Base-by-base conservation (phyloP, 805 yeast genomes). In the Candida pseudoglaebosa region DNA sequence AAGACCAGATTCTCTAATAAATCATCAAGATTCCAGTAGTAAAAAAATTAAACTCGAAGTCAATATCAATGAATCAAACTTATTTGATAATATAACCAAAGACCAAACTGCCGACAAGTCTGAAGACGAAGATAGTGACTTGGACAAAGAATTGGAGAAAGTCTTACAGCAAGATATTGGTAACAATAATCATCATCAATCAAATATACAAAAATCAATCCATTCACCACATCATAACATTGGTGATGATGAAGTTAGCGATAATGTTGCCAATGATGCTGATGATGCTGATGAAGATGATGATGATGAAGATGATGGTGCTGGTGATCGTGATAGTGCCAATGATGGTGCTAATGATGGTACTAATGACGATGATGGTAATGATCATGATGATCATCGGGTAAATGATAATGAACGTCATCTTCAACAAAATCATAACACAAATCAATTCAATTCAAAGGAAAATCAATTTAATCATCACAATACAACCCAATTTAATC, bases 141-240 rank as follows among this genome's bases (percentile, higher is more conserved):
- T 26, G 29, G 29, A 26, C 13, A 26, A 26, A 26, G 29, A 26
- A 10, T 26, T 26, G 29, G 29, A 26, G 15, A 26, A 26, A 13
- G 29, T 26, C n/a, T 26, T 26, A 15, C 29, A 26, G 15, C 29
- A 26, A 26, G 13, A 26, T 26, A 26, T 26, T 26, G 29, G 29
- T 26, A n/a, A n/a, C n/a, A n/a, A n/a, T n/a, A n/a, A n/a, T n/a
- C n/a, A n/a, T n/a, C n/a, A n/a, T n/a, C n/a, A n/a, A n/a, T n/a
- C n/a, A n/a, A n/a, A n/a, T n/a, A n/a, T n/a, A n/a, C n/a, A n/a
- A n/a, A n/a, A n/a, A n/a, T n/a, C n/a, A n/a, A n/a, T n/a, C n/a
- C n/a, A n/a, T n/a, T n/a, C n/a, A n/a, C n/a, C n/a, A n/a, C n/a
- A n/a, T n/a, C n/a, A n/a, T n/a, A n/a, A n/a, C n/a, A n/a, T n/a